Evolutionary conservation across 805 yeast genomes (phyloP), one percentile per base, ranked within the genome.

Genomic region (Blastobotrys chiropterorum): DNA sequence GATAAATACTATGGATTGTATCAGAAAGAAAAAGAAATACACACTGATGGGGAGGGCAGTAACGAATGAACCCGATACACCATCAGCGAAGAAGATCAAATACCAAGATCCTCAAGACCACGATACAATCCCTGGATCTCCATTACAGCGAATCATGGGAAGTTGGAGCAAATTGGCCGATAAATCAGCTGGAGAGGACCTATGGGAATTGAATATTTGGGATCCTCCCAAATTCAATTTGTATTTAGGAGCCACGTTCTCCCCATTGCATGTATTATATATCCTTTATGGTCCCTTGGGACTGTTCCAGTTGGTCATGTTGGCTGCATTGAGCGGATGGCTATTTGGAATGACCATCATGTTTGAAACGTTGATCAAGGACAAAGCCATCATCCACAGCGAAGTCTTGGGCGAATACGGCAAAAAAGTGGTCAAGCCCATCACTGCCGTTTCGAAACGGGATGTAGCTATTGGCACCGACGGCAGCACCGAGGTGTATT

Each of bases 321-420:
- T 75, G 20, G 56, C 67, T 5, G 58, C 68, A 1, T 59, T 77
- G 8, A 73, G 62, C 5, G 50, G 39, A 5, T 56, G 48, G 21
- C 50, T 74, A 53, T 66, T 66, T 31, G 54, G 78, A 3, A 62
- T 80, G 13, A 60, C 70, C n/a, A 56, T 60, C 38, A 70, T 72
- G 42, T 86, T 79, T 60, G 67, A 77, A 38, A 70, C 67, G 1
- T 68, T 79, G 49, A 51, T 81, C 15, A 69, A 75, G 43, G 90
- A 86, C 65, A 83, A 81, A 56, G 80, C 78, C 50, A 70, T 84
- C 6, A 62, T 86, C 3, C 74, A 75, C 52, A 78, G 76, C 53
- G 88, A 85, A 60, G 77, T 79, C 55, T 70, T 82, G 53, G 75
- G 75, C 38, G 94, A 86, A 59, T 81, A 81, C 59, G 76, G 82